phyloP scores from a whole-genome alignment of 306 rosid species.

The Cicer pinnatifidum region DNA sequence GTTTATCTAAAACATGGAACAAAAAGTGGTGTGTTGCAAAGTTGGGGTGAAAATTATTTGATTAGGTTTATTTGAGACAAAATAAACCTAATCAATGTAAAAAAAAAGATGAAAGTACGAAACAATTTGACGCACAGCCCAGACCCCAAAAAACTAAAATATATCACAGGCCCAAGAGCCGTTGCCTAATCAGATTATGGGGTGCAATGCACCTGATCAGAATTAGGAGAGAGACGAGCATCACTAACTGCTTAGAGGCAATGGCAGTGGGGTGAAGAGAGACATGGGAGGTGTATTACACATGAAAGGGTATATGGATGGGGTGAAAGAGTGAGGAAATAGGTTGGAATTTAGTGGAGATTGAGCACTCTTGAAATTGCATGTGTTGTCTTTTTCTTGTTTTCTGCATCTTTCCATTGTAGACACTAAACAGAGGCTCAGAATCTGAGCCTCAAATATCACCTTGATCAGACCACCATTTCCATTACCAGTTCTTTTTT shows the following conservation, averaged over 20 bases:
- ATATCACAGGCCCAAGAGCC: neutral
- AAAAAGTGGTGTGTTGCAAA: constrained; percentile 1
- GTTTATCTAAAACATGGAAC: constrained; percentile 9
- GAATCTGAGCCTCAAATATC: neutral
- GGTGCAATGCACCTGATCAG: no score
- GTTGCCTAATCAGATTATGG: no score
- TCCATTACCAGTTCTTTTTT: neutral
- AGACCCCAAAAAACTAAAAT: neutral
- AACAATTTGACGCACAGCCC: neutral
- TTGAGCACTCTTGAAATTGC: neutral
- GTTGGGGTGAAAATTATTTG: neutral
- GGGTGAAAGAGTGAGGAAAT: neutral
- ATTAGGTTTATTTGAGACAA: neutral
- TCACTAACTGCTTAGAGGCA: neutral
- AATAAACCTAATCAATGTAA: constrained; percentile 10
- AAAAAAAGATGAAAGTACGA: neutral
- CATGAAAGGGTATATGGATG: neutral
- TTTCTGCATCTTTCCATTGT: neutral
- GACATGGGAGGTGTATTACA: neutral
- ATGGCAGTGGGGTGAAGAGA: neutral
- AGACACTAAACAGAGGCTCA: neutral
- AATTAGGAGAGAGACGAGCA: neutral
- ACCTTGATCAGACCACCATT: neutral
- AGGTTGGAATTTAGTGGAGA: neutral
- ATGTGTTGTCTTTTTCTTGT: neutral